phyloP scores from a whole-genome alignment of 257 asterid species.

The Solanum phureja region DNA sequence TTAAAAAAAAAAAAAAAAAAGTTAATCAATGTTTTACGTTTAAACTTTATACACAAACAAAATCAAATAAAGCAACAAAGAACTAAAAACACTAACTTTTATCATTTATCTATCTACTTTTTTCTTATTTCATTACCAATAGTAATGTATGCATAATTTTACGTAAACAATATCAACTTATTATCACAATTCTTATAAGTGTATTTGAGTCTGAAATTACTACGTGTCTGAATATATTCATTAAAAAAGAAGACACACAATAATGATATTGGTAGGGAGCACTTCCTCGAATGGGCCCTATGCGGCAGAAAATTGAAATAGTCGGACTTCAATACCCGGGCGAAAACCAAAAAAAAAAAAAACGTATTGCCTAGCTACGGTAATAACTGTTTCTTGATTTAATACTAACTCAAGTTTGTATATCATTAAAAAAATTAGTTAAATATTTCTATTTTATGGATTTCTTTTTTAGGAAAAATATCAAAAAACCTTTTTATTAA shows the following conservation, averaged over 20 bases:
- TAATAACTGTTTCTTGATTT: not conserved
- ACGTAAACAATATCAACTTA: too few relatives aligned
- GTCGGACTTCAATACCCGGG: not conserved
- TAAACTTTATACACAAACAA: too few relatives aligned
- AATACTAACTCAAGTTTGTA: not conserved
- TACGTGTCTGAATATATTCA: not conserved
- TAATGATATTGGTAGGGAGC: not conserved
- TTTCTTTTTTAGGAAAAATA: not conserved
- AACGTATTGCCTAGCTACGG: not conserved
- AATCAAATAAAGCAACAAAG: too few relatives aligned
- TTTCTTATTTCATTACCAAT: too few relatives aligned
- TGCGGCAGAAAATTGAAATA: too few relatives aligned
- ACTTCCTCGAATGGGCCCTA: accelerated
- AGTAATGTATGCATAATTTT: too few relatives aligned
- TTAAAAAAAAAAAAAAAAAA: too few relatives aligned
- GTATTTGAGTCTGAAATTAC: not conserved
- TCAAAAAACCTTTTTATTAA: not conserved
- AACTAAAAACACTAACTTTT: too few relatives aligned
- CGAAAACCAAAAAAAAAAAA: too few relatives aligned
- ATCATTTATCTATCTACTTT: too few relatives aligned
- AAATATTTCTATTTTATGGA: not conserved
- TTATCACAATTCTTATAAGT: not conserved
- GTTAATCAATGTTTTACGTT: too few relatives aligned
- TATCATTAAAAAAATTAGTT: not conserved
- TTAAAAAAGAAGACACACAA: not conserved